Conservation (phyloP, 768 basidiomycete species). For the Russula lepida region DNA sequence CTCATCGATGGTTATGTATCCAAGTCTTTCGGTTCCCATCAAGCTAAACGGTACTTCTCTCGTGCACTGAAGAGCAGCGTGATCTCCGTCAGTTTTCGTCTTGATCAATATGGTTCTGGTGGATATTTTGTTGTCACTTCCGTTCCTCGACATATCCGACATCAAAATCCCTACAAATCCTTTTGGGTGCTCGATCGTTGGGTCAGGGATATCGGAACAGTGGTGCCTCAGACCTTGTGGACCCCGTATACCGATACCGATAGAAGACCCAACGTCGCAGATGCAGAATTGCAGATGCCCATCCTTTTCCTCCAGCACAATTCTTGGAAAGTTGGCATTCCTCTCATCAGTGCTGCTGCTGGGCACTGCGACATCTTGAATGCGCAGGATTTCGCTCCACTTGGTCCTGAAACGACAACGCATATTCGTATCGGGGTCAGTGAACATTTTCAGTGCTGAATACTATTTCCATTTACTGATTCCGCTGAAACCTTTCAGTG, state of each 20-base stretch:
- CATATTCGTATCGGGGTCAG: conserved; percentile 8
- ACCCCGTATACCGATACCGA: not conserved
- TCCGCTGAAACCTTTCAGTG: not conserved
- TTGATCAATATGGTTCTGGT: no score
- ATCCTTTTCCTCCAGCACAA: conserved; percentile 7
- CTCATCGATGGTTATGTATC: no score
- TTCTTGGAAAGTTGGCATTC: conserved; percentile 5
- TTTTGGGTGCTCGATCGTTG: no score
- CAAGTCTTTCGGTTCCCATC: no score
- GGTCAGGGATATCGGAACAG: no score
- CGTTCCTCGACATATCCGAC: not conserved
- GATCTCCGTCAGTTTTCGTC: no score
- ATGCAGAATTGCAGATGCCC: conserved; percentile 9
- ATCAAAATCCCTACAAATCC: no score
- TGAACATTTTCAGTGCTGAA: not conserved
- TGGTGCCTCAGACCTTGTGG: no score
- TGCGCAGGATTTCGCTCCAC: not conserved
- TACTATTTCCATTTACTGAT: not conserved
- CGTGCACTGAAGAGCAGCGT: no score
- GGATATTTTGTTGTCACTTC: not conserved
- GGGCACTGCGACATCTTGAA: not conserved
- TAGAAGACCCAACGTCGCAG: not conserved
- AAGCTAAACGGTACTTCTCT: no score
- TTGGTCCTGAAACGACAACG: not conserved
- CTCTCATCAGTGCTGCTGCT: not conserved